Conservation (phyloP, 495 filamentous ascomycete genomes). For the Staphylotrichum longicolle region DNA sequence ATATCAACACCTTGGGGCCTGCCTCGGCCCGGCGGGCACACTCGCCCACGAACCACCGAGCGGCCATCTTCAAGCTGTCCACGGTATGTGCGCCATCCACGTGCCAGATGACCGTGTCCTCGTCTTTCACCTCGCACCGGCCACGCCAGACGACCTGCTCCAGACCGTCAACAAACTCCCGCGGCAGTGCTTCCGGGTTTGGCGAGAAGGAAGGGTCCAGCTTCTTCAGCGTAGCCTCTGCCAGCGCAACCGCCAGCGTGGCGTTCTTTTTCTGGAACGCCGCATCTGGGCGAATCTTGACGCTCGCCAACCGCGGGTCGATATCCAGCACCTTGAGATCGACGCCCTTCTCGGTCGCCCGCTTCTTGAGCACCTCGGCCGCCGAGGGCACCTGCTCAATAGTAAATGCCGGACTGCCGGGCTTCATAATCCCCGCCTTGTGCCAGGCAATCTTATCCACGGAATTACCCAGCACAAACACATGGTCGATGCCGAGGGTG, state of each 20-base stretch:
- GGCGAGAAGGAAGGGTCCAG: constrained; percentile 39
- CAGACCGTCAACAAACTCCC: constrained; percentile 70
- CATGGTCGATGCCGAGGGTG: constrained; percentile 88
- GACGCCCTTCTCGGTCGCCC: constrained; percentile 66
- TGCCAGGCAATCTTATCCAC: constrained; percentile 96
- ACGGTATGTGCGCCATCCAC: constrained; percentile 90
- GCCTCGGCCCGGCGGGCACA: constrained; percentile 20
- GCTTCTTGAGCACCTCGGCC: constrained; percentile 62
- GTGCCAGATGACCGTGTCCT: constrained; percentile 73
- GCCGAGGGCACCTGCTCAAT: constrained; percentile 67
- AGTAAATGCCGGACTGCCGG: constrained; percentile 65
- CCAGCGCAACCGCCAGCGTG: constrained; percentile 73
- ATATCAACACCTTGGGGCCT: constrained; percentile 69
- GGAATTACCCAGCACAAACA: constrained; percentile 71
- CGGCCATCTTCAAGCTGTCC: constrained; percentile 78
- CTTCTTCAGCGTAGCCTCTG: constrained; percentile 56
- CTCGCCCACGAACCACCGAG: constrained; percentile 69
- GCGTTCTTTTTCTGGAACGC: constrained; percentile 88
- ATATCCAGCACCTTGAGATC: constrained; percentile 58
- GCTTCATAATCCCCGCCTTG: constrained; percentile 90
- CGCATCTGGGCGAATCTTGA: constrained; percentile 74
- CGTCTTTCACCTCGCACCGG: constrained; percentile 73
- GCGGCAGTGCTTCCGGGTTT: constrained; percentile 47
- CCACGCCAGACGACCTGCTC: constrained; percentile 74
- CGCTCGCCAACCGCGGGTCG: constrained; percentile 60